Percentiles rank a stretch among this genome's conserved stretches.
Evolutionary conservation across 1,284 basidiomycete species (phyloP).

Genomic region (Tilletia caries): DNA sequence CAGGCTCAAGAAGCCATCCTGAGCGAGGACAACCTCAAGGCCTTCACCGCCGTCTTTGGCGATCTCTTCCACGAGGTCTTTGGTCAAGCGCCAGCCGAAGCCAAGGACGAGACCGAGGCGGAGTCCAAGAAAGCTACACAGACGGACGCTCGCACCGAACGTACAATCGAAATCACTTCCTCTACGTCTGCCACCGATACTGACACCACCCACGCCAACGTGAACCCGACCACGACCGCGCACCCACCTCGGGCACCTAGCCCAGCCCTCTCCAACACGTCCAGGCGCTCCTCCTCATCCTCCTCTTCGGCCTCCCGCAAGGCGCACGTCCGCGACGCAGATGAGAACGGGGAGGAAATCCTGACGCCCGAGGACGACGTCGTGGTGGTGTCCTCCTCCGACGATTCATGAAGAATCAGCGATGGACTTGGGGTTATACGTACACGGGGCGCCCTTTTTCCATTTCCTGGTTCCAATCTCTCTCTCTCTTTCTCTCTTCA

Average conservation of each 20-base stretch:
- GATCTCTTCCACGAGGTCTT: conserved; percentile 11
- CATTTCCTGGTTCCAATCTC: too few relatives aligned
- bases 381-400: not conserved
- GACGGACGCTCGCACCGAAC: not conserved
- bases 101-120: not conserved
- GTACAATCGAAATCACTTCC: not conserved
- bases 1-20: conserved; percentile 1
- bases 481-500: too few relatives aligned
- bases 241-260: not conserved
- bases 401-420: not conserved
- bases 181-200: not conserved
- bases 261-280: not conserved
- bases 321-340: conserved; percentile 7
- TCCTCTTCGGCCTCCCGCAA: not conserved
- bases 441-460: too few relatives aligned
- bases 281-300: conserved; percentile 4
- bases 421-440: too few relatives aligned
- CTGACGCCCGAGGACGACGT: not conserved
- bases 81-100: not conserved
- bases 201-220: not conserved
- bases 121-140: not conserved
- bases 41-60: not conserved
- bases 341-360: conserved; percentile 13
- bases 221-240: not conserved
- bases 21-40: not conserved